Conservation (phyloP, 148 eudicot species). For the Camellia granthamiana region DNA sequence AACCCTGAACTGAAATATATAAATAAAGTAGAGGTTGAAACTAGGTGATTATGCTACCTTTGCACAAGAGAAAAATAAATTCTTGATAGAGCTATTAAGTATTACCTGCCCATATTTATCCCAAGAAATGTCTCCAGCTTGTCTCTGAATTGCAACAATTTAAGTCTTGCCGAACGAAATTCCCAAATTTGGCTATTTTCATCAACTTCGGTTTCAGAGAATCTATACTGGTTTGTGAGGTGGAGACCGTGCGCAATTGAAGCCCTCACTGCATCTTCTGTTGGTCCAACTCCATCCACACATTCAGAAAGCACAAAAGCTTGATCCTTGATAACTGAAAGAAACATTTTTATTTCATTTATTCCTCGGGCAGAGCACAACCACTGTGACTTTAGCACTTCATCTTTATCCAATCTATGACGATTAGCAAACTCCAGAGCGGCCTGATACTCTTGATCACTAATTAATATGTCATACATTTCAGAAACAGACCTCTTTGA, state of each 20-base stretch:
- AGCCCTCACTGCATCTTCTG: constrained; percentile 72
- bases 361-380: constrained; percentile 62
- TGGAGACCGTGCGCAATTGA: constrained; percentile 70
- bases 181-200: constrained; percentile 57
- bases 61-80: neutral
- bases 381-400: constrained; percentile 84
- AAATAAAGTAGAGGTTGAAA: neutral
- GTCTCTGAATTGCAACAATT: constrained; percentile 79
- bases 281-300: constrained; percentile 68
- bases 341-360: constrained; percentile 57
- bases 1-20: constrained; percentile 1
- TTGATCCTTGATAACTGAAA: constrained; percentile 79
- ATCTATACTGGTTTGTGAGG: constrained; percentile 58
- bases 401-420: constrained; percentile 78
- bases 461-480: constrained; percentile 69
- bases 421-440: constrained; percentile 76
- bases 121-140: constrained; percentile 97
- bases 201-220: constrained; percentile 39
- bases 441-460: constrained; percentile 52
- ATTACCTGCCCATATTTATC: constrained; percentile 95
- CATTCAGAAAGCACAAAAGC: constrained; percentile 77
- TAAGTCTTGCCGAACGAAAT: constrained; percentile 69
- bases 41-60: neutral
- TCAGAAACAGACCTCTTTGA: constrained; percentile 66
- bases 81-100: constrained; percentile 3